Evolutionary conservation across 2,329 filamentous ascomycete genomes (phyloP), one percentile per base, ranked within the genome.

Genomic region (Penicillium sp.): DNA sequence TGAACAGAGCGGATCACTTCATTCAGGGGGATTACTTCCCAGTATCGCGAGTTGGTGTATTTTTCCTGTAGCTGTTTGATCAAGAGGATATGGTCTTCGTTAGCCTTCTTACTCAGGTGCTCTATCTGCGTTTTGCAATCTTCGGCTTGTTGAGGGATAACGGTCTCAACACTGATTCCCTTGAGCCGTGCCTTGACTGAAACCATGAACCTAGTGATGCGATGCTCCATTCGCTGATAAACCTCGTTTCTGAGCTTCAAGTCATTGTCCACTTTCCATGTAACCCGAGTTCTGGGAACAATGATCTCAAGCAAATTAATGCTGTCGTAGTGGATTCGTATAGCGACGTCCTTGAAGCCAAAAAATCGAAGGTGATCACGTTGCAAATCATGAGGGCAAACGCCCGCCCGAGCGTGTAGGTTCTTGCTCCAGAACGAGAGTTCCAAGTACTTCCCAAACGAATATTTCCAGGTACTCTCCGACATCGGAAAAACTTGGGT

Each of bases 251-350:
- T 95, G 60, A 98, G 78, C 57, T 79, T 85, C 43, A 98, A 72
- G 64, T 98, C 93, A 56, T 94, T 87, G 58, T 95, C 91, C 24
- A 98, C 93, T 67, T 96, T 97, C 91, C 94, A 98, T 0, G 91
- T 96, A 45, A 98, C 86, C 48, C 87, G 82, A 24, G 89, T 82
- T 49, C 90, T 81, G 1, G 93, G 93, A 2, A 97, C 93, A 45
- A 95, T 84, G 52, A 98, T 90, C 66, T 98, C 94, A 32, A 97
- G 83, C 6, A 98, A 79, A 57, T 93, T 88, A 50, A 98, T 90
- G 0, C 85, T 81, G 61, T 97, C 93, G 69, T 94, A 95, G 64
- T 96, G 91, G 49, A 98, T 84, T 21, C 89, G 82, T 37, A 98
- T 78, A 7, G 87, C 86, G 46, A 90, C 82, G 63, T 95, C 88